Conservation (phyloP, 1,284 basidiomycete species). For the Pseudozyma hubeiensis region DNA sequence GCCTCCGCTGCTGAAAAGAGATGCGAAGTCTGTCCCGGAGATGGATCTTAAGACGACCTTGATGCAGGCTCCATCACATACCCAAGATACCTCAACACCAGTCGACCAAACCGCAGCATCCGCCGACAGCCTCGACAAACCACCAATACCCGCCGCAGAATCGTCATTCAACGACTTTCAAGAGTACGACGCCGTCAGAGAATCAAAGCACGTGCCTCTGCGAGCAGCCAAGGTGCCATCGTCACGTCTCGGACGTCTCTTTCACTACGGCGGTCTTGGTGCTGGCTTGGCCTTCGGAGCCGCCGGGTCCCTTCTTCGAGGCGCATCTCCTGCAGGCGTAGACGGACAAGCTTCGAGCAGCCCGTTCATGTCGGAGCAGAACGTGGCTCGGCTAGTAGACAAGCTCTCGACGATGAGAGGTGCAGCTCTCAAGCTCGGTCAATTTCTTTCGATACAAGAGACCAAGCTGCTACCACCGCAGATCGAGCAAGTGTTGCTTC, state of each 20-base stretch:
- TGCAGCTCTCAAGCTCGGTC: constrained; percentile 94
- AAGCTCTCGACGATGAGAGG: constrained; percentile 95
- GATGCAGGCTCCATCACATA: not conserved
- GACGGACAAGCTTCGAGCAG: constrained; percentile 10
- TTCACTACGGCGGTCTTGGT: constrained; percentile 66
- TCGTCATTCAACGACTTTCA: constrained; percentile 20
- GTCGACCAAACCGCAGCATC: not conserved
- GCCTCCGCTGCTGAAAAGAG: no score
- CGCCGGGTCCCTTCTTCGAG: constrained; percentile 56
- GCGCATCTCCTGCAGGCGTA: constrained; percentile 13
- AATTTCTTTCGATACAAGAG: constrained; percentile 96
- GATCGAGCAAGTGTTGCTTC: constrained; percentile 86
- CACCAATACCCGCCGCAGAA: not conserved
- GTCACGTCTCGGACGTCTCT: constrained; percentile 64
- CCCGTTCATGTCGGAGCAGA: constrained; percentile 71
- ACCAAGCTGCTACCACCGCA: constrained; percentile 78
- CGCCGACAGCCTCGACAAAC: not conserved
- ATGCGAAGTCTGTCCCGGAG: no score
- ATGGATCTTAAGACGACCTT: not conserved
- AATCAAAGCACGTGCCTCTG: constrained; percentile 52
- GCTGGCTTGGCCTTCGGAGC: constrained; percentile 66
- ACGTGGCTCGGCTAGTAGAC: constrained; percentile 87
- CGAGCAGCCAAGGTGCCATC: constrained; percentile 65
- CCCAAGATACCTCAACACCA: not conserved
- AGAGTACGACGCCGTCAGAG: constrained; percentile 64